Evolutionary conservation across 345 rosid genomes (phyloP).

Genomic region (Dipteronia dyeriana): DNA sequence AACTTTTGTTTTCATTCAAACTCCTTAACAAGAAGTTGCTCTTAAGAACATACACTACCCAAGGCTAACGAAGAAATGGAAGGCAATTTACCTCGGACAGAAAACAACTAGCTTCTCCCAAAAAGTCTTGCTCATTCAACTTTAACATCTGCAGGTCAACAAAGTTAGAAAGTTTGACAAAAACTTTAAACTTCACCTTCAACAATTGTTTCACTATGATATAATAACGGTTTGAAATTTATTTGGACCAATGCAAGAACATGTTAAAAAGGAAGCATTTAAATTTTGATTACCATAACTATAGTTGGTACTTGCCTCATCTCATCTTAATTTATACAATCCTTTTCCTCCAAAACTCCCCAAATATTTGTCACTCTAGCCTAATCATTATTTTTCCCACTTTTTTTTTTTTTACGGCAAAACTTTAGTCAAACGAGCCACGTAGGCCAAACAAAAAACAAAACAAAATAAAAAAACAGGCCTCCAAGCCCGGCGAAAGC

Average conservation of each 20-base stretch:
- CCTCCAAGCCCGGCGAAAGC: no score
- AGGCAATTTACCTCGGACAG: constrained; percentile 49
- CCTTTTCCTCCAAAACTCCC: not conserved
- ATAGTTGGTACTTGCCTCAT: not conserved
- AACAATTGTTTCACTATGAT: not conserved
- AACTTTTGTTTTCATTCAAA: not conserved
- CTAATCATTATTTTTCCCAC: not conserved
- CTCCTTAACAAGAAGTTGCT: not conserved
- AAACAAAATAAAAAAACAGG: no score
- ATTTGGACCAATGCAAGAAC: constrained; percentile 1
- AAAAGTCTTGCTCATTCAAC: constrained; percentile 65
- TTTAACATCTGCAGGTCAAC: constrained; percentile 47
- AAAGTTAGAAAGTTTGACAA: not conserved
- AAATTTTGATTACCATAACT: not conserved
- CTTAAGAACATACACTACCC: no score
- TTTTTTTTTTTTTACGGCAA: not conserved
- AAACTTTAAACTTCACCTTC: constrained; percentile 9
- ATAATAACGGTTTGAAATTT: not conserved
- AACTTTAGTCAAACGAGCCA: no score
- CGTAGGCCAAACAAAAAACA: no score
- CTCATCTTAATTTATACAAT: no score
- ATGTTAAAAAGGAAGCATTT: not conserved
- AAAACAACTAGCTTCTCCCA: constrained; percentile 77
- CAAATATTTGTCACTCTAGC: not conserved
- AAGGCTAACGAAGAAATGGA: not conserved